phyloP scores from a whole-genome alignment of 495 filamentous ascomycete genomes.

The Cenococcum geophilum region DNA sequence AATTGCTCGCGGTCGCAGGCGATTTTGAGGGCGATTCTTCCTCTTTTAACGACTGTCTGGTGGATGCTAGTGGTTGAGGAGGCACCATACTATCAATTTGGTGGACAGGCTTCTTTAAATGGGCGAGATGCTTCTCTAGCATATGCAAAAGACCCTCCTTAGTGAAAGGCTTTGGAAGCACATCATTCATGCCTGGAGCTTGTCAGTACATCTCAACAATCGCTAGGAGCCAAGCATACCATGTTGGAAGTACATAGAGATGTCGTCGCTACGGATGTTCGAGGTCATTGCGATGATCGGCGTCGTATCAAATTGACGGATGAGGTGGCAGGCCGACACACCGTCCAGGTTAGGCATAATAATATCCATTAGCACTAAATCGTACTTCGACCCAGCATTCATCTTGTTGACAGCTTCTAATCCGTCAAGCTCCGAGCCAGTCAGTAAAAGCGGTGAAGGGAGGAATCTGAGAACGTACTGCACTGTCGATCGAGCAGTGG shows the following conservation, averaged over 20 bases:
- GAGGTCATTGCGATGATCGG: constrained; percentile 99
- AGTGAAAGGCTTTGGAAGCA: constrained; percentile 94
- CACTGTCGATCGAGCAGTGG: constrained; percentile 77
- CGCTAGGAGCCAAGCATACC: constrained; percentile 52
- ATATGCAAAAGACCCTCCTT: constrained; percentile 88
- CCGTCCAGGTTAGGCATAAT: constrained; percentile 97
- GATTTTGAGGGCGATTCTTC: constrained; percentile 69
- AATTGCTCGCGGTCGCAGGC: constrained; percentile 45
- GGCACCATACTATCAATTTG: constrained; percentile 49
- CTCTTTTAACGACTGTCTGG: constrained; percentile 63
- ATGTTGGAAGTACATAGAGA: constrained; percentile 93
- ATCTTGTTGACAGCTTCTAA: constrained; percentile 91
- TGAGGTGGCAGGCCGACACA: constrained; percentile 88
- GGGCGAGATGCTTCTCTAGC: constrained; percentile 79
- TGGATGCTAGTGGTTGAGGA: constrained; percentile 45
- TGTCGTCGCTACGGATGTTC: constrained; percentile 94
- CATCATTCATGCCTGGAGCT: constrained; percentile 89
- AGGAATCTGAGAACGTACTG: constrained; percentile 54
- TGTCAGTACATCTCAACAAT: constrained; percentile 21
- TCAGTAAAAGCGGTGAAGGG: constrained; percentile 22
- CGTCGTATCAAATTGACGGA: constrained; percentile 75
- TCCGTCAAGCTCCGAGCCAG: constrained; percentile 63
- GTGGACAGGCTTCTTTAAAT: constrained; percentile 58
- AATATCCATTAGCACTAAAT: constrained; percentile 97
- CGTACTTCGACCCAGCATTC: constrained; percentile 73